Base-by-base conservation (phyloP, 1,139 yeast genomes). In the Lodderomyces theae region DNA sequence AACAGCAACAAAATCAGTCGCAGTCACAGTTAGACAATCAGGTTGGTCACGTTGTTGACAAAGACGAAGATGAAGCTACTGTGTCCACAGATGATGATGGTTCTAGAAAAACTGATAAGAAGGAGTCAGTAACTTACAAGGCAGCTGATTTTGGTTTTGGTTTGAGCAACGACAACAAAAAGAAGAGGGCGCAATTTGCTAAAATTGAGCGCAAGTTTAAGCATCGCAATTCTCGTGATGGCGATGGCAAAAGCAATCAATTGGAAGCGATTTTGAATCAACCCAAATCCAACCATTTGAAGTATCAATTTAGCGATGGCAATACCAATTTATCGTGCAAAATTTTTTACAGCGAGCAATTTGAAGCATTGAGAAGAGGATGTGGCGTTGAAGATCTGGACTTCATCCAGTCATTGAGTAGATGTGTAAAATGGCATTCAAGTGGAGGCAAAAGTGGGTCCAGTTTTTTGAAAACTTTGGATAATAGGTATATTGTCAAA, bases 391-490 rank as follows among this genome's bases (percentile, higher is more conserved):
- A 85, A 46, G 12, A 28, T 28, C 81, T 82, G 43, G 84, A 78
- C 4, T 92, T 84, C 51, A 79, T 92, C 32, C 96, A 89, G 58
- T 88, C 97, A 60, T 74, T 94, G 42, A 83, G 97, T 11, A 67
- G 98, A 47, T 92, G 99, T 63, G 79, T 89, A 24, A 87, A 89
- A 58, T 94, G 97, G 97, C 92, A 92, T 54, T 85, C 95, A 0
- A 79, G 84, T 35, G 99, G 99, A 29, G 99, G 99, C 33, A 92
- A 92, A 59, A 86, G 96, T 60, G 97, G 97, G 0, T 86, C 96
- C 2, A 88, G 89, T 15, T 94, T 94, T 61, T 69, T 94, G 61
- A 94, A 92, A 57, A 94, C 98, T 0, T 56, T 87, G 39, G 98
- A 94, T 62, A 88, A 90, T 56, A 67, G 97, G 44, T 80, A 90